Evolutionary conservation across 1,284 basidiomycete species (phyloP), one percentile per base, ranked within the genome.

Genomic region (Ustilago cynodontis): DNA sequence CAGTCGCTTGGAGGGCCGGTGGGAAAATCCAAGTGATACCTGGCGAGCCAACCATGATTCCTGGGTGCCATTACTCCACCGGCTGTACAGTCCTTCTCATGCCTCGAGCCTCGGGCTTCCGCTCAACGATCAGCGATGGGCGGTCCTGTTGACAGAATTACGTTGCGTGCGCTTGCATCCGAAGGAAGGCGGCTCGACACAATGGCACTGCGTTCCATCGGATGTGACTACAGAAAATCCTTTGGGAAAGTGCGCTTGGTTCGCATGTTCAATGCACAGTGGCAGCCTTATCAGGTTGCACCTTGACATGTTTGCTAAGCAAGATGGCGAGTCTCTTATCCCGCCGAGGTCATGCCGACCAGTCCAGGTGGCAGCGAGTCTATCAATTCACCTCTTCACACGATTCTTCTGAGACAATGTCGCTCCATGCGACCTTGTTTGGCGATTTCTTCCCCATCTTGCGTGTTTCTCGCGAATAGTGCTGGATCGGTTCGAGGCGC

Each of bases 301-400:
- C 14, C 6, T 6, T 14, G 47, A 49, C 47, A 28, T 49, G 47
- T 49, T 49, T 49, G 47, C 47, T 49, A 26, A 49, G 47, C 47
- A 49, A 54, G 33, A 22, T 18, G 52, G 33, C 20, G 35, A 35
- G 51, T 35, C 51, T 52, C 33, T 35, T 14, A 35, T 52, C 29
- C 20, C 51, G 39, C 52, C 20, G 35, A 54, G 20, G 35, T 35
- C 52, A 41, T 54, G 33, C 35, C 35, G 52, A 39, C 31, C 31
- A 26, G 29, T 39, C n/a, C 8, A 20, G 26, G 7, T 54, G 52
- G 20, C 33, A 35, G 31, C 20, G 14, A 24, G 13, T 10, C 9
- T 20, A 6, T 35, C n/a, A n/a, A n/a, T 39, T 13, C 35, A 16
- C 16, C 47, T 16, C 43, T n/a, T 29, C 24, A 26, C 11, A 49